Evolutionary conservation across 768 basidiomycete species (phyloP).

Genomic region (Rhizopogon salebrosus): DNA sequence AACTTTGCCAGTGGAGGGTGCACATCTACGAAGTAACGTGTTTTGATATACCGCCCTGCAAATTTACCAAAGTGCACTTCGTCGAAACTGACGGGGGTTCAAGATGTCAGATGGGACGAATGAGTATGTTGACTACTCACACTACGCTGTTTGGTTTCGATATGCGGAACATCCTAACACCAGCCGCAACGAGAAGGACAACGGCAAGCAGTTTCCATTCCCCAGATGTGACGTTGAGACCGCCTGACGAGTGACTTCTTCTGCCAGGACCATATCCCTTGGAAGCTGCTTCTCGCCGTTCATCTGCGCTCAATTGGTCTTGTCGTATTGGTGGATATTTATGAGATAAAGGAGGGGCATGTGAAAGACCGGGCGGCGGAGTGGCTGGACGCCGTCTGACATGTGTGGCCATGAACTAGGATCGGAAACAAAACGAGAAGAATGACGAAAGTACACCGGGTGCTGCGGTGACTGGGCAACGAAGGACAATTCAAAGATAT

Average conservation of each 20-base stretch:
- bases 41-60: conserved; percentile 89
- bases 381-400: conserved; percentile 67
- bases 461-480: background rate
- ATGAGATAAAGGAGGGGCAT: conserved; percentile 30
- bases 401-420: conserved; percentile 33
- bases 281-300: conserved; percentile 63
- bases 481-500: background rate
- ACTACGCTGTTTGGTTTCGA: conserved; percentile 89
- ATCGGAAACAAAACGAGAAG: conserved; percentile 1
- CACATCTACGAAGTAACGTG: conserved; percentile 89
- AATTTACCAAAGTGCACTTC: conserved; percentile 99
- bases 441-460: background rate
- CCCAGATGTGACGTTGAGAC: conserved; percentile 57
- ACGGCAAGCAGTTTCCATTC: conserved; percentile 74
- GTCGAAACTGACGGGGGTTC: conserved; percentile 64
- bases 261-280: conserved; percentile 54
- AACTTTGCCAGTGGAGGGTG: conserved; percentile 97
- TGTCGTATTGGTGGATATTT: conserved; percentile 61
- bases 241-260: conserved; percentile 47
- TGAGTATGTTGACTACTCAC: conserved; percentile 43
- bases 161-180: conserved; percentile 83
- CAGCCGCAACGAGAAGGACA: conserved; percentile 62
- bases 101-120: background rate
- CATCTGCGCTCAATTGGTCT: conserved; percentile 72
- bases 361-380: conserved; percentile 47